Conservation (phyloP, 2,329 filamentous ascomycete genomes). For the Capronia americana region DNA sequence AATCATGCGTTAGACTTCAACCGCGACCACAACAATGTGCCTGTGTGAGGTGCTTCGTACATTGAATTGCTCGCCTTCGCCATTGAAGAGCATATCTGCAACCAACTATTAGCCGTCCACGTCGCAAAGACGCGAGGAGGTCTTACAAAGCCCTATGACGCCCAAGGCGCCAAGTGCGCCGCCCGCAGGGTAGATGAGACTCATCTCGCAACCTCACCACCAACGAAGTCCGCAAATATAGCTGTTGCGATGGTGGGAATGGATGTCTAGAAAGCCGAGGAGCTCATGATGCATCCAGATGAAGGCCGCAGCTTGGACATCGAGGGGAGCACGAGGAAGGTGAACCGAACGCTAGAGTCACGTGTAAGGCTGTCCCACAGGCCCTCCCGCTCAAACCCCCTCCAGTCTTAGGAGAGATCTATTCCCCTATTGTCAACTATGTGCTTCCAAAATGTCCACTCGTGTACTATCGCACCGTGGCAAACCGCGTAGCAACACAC, state of each 20-base stretch:
- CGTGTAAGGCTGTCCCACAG: background rate
- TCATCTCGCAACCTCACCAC: slow-evolving; percentile 60
- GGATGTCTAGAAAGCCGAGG: slow-evolving; percentile 1
- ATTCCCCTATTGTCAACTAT: background rate
- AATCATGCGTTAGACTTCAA: slow-evolving; percentile 16
- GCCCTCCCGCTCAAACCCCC: too few species aligned
- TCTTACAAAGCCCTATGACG: slow-evolving; percentile 79
- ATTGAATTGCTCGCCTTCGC: slow-evolving; percentile 94
- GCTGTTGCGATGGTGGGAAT: slow-evolving; percentile 6
- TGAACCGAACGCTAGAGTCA: slow-evolving; percentile 7
- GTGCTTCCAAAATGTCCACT: background rate
- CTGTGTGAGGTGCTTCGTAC: slow-evolving; percentile 56
- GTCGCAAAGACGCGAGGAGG: slow-evolving; percentile 33
- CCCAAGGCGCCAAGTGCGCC: slow-evolving; percentile 71
- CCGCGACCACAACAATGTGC: background rate
- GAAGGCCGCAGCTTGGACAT: slow-evolving; percentile 33
- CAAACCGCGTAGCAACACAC: background rate
- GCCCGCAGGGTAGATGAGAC: slow-evolving; percentile 73
- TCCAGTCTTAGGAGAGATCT: background rate
- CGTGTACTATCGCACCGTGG: background rate
- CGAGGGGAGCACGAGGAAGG: slow-evolving; percentile 17
- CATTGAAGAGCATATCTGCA: slow-evolving; percentile 97
- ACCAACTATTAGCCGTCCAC: slow-evolving; percentile 20
- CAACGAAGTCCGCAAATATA: background rate
- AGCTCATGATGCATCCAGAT: slow-evolving; percentile 14